Conservation (phyloP, 1,139 yeast species). For the Saccharomyces hybrid region DNA sequence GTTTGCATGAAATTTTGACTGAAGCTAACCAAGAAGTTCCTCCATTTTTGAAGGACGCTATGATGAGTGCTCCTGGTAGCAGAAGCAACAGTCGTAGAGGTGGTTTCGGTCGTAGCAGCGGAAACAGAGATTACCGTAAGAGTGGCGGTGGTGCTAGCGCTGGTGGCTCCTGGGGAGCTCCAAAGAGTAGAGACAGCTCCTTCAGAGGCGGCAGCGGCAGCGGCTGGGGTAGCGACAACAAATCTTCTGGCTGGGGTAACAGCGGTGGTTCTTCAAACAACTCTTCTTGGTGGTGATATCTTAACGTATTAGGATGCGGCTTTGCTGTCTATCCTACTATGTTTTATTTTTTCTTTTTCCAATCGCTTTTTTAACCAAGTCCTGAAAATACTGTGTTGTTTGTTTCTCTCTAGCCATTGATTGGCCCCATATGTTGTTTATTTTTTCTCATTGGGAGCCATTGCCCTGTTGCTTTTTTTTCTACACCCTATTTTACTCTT, state of each 20-base stretch:
- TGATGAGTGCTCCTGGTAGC: conserved; percentile 69
- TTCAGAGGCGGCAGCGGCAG: conserved; percentile 23
- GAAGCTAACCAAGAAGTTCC: conserved; percentile 99
- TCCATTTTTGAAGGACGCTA: conserved; percentile 67
- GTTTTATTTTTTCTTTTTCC: neutral
- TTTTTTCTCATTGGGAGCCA: neutral
- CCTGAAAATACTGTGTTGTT: conserved; percentile 1
- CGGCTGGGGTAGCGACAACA: conserved; percentile 2
- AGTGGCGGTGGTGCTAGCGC: conserved; percentile 30
- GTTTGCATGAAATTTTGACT: conserved; percentile 72
- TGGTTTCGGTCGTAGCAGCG: conserved; percentile 37
- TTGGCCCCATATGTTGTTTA: neutral
- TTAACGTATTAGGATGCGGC: neutral
- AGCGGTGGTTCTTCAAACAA: conserved; percentile 27
- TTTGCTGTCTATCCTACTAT: neutral
- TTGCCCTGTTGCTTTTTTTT: conserved; percentile 2
- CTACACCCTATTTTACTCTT: neutral
- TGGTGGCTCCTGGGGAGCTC: conserved; percentile 29
- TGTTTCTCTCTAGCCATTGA: neutral
- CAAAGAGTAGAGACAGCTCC: conserved; percentile 28
- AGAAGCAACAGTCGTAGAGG: conserved; percentile 54
- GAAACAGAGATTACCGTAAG: conserved; percentile 54
- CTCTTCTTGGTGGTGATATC: conserved; percentile 25
- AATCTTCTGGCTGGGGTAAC: conserved; percentile 12
- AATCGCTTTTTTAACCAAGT: conserved; percentile 1